phyloP scores from a whole-genome alignment of 208 protist genomes.

The Acanthamoeba culbertsoni region DNA sequence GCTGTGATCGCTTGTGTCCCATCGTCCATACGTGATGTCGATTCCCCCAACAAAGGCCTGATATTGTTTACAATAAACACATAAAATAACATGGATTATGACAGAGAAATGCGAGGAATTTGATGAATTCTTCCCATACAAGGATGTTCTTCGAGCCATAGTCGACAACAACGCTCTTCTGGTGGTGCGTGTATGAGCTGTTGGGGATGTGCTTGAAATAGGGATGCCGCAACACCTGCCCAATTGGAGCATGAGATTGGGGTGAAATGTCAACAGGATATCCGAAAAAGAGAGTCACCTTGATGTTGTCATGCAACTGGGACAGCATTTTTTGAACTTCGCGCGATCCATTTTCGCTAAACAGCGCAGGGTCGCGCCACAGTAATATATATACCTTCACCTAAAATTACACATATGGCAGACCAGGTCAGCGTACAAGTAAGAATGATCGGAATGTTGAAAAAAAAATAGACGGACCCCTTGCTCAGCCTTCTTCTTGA shows the following conservation, averaged over 20 bases:
- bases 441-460: background rate
- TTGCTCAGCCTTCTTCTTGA: constrained; percentile 41
- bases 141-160: constrained; percentile 4
- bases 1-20: constrained; percentile 23
- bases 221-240: background rate
- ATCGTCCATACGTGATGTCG: constrained; percentile 28
- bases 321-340: background rate
- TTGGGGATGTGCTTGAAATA: constrained; percentile 22
- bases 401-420: background rate
- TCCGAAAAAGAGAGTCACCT: too few species aligned
- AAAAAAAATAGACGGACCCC: background rate
- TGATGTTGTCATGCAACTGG: constrained; percentile 32
- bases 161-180: constrained; percentile 61
- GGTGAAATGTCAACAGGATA: too few species aligned
- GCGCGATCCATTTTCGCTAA: background rate
- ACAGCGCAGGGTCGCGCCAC: constrained; percentile 10
- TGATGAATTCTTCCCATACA: too few species aligned
- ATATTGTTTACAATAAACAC: too few species aligned
- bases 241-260: background rate
- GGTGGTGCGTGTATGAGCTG: constrained; percentile 49
- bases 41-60: constrained; percentile 45
- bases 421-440: background rate
- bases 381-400: constrained; percentile 44
- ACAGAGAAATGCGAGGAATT: too few species aligned
- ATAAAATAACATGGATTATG: too few species aligned